These are phyloP conservation scores for Tetradesmus lagerheimii DNA, from an alignment of 139 green algal species.

Conservation along the genomic window DNA sequence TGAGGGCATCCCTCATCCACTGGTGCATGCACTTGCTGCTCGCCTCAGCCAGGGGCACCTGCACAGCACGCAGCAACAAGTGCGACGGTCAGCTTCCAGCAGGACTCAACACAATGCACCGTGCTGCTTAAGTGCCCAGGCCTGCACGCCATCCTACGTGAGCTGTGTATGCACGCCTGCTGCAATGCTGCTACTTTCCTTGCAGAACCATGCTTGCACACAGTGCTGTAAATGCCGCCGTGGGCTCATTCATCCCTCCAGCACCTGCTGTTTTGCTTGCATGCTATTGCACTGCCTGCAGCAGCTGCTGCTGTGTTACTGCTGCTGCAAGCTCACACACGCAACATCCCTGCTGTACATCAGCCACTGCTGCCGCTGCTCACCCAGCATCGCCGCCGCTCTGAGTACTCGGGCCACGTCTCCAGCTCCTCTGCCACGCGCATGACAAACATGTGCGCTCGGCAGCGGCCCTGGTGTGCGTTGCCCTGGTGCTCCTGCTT, in stretches of 20 bases:
- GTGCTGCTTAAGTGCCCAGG: no score
- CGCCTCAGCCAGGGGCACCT: conserved; percentile 74
- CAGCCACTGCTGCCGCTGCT: background rate
- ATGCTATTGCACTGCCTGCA: background rate
- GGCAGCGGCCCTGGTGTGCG: conserved; percentile 64
- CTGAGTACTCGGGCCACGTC: conserved; percentile 82
- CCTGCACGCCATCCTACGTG: no score
- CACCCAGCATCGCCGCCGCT: conserved; percentile 86
- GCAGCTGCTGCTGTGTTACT: background rate
- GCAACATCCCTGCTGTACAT: background rate
- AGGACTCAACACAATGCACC: no score
- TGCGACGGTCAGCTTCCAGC: background rate
- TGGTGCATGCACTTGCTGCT: conserved; percentile 67
- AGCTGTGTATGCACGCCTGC: no score
- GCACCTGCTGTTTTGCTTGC: background rate
- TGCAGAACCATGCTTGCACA: background rate
- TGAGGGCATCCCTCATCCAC: conserved; percentile 87
- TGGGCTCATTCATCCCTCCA: background rate
- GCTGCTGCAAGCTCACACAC: background rate
- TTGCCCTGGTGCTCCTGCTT: conserved; percentile 61
- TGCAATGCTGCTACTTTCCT: background rate
- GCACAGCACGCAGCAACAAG: conserved; percentile 8
- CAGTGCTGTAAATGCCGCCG: background rate
- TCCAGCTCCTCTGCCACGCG: conserved; percentile 87
- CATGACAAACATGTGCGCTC: conserved; percentile 89